Conservation (phyloP, 1,139 yeast genomes). For the Geotrichum histeridarum region DNA sequence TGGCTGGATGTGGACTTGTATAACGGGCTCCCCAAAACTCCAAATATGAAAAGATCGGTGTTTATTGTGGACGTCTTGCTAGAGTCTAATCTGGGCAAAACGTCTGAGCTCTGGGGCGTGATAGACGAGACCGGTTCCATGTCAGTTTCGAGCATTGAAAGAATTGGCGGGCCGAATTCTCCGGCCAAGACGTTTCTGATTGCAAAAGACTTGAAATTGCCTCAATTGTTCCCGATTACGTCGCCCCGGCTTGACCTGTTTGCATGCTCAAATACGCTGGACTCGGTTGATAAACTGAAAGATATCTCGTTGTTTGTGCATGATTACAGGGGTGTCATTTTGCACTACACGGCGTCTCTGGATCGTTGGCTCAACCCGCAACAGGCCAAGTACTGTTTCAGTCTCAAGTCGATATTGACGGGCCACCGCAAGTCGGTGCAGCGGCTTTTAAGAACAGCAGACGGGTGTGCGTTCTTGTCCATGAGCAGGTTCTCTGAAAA, state of each 20-base stretch:
- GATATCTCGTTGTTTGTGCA: slow-evolving; percentile 47
- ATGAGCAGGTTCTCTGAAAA: slow-evolving; percentile 35
- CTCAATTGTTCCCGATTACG: slow-evolving; percentile 19
- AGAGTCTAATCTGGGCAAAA: slow-evolving; percentile 41
- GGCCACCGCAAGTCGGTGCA: slow-evolving; percentile 83
- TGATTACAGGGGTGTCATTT: slow-evolving; percentile 46
- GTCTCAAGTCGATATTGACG: slow-evolving; percentile 46
- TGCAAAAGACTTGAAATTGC: slow-evolving; percentile 22
- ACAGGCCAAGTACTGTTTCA: slow-evolving; percentile 24
- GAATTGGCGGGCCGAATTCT: slow-evolving; percentile 46
- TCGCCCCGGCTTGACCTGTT: slow-evolving; percentile 19
- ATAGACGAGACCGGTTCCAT: slow-evolving; percentile 45
- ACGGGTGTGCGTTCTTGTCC: slow-evolving; percentile 54
- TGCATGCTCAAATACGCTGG: slow-evolving; percentile 18
- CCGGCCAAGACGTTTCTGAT: slow-evolving; percentile 37
- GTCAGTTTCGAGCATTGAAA: slow-evolving; percentile 47
- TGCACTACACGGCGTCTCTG: slow-evolving; percentile 45
- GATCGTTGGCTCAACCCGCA: slow-evolving; percentile 35
- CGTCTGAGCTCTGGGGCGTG: slow-evolving; percentile 55
- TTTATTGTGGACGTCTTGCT: slow-evolving; percentile 55
- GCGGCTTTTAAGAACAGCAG: slow-evolving; percentile 56
- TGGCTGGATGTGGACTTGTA: slow-evolving; percentile 54
- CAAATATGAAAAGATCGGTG: slow-evolving; percentile 39
- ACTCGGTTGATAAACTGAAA: slow-evolving; percentile 4
- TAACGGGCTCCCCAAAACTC: slow-evolving; percentile 21